Conservation (phyloP, 805 yeast genomes). For the Starmerella apicola region DNA sequence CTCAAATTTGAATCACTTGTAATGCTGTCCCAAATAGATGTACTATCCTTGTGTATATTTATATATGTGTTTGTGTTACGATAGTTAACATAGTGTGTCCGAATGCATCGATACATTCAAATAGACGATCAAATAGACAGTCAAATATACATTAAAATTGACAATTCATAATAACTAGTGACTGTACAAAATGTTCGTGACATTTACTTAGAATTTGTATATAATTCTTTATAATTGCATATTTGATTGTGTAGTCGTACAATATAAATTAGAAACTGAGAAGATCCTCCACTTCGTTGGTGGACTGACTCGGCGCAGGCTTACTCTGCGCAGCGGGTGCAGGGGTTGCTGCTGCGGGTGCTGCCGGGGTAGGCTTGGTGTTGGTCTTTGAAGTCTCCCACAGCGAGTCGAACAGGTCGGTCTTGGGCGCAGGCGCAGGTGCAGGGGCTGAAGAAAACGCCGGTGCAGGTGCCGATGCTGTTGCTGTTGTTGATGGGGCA, state of each 20-base stretch:
- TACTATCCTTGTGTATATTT: too few species aligned
- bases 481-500: neutral
- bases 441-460: conserved; percentile 12
- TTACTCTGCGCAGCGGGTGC: conserved; percentile 1
- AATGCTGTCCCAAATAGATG: too few species aligned
- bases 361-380: conserved; percentile 4
- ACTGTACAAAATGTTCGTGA: neutral
- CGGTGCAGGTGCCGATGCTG: conserved; percentile 3
- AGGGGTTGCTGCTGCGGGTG: conserved; percentile 13
- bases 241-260: neutral
- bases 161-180: too few species aligned
- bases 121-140: too few species aligned
- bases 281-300: conserved; percentile 6
- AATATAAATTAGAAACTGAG: conserved; percentile 13
- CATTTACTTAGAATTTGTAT: neutral
- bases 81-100: too few species aligned
- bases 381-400: conserved; percentile 26
- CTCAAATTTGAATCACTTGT: too few species aligned
- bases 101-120: too few species aligned
- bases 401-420: conserved; percentile 31
- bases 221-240: neutral
- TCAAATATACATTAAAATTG: too few species aligned
- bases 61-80: too few species aligned
- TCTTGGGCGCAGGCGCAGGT: conserved; percentile 17
- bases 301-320: neutral